Evolutionary conservation across 495 filamentous ascomycete genomes (phyloP).

Genomic region (Hypoxylon crocopeplum): DNA sequence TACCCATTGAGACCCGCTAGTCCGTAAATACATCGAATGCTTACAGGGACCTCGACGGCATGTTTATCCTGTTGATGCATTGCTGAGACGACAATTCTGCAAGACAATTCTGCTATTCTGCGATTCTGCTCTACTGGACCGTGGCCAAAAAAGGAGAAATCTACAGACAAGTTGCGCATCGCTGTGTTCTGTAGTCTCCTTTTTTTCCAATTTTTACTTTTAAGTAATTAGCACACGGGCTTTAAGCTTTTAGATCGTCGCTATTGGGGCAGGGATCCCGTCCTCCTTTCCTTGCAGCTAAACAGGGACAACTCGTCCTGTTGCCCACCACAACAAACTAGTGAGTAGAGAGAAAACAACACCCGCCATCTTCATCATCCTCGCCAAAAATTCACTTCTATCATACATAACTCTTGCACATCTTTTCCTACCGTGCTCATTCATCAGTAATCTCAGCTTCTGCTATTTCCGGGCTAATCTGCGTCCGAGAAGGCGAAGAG

Average conservation of each 20-base stretch:
- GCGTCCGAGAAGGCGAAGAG: slow-evolving; percentile 11
- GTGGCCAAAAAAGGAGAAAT: neutral
- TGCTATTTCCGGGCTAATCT: slow-evolving; percentile 14
- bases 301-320: slow-evolving; percentile 24
- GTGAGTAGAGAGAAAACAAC: slow-evolving; percentile 30
- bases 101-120: too few species aligned
- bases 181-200: slow-evolving; percentile 4
- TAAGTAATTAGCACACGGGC: slow-evolving; percentile 24
- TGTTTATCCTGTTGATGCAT: slow-evolving; percentile 25
- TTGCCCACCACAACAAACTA: slow-evolving; percentile 37
- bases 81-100: slow-evolving; percentile 7
- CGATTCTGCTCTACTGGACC: neutral
- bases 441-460: slow-evolving; percentile 15
- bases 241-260: slow-evolving; percentile 29
- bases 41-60: slow-evolving; percentile 20
- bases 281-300: slow-evolving; percentile 23
- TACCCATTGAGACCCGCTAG: slow-evolving; percentile 35
- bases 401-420: slow-evolving; percentile 21
- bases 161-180: slow-evolving; percentile 11
- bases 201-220: slow-evolving; percentile 1
- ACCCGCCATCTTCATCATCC: slow-evolving; percentile 11
- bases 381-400: neutral
- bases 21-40: slow-evolving; percentile 11
- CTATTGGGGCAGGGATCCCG: slow-evolving; percentile 25
- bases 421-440: slow-evolving; percentile 25